A percentile compares a stretch with the other conserved stretches of the same genome.
Evolutionary conservation across 2,329 filamentous ascomycete species (phyloP).

Genomic region (Fusarium concolor): DNA sequence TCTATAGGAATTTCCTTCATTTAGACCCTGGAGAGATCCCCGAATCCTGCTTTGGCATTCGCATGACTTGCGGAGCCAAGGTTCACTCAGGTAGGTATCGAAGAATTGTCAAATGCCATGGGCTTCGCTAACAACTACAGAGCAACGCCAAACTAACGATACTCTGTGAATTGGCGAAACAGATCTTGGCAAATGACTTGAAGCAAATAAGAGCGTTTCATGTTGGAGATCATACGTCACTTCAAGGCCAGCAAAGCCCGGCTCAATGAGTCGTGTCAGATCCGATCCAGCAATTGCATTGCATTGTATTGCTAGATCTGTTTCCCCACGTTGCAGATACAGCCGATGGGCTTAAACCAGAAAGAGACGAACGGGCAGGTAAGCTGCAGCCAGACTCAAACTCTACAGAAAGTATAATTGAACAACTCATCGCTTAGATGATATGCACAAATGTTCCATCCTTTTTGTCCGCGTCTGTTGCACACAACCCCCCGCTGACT

Average conservation of each 20-base stretch:
- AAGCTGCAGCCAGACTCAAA: conserved; percentile 9
- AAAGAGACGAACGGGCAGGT: conserved; percentile 18
- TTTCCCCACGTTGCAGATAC: conserved; percentile 27
- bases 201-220: neutral
- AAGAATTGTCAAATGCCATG: neutral
- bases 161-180: neutral
- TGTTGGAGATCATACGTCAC: neutral
- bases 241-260: neutral
- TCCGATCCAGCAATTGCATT: conserved; percentile 15
- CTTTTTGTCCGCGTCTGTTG: neutral
- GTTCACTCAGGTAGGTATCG: neutral
- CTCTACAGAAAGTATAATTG: conserved; percentile 3
- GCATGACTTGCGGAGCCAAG: conserved; percentile 1
- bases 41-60: conserved; percentile 1
- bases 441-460: neutral
- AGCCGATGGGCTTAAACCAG: conserved; percentile 19
- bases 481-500: conserved; percentile 1
- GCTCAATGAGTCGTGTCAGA: conserved; percentile 23
- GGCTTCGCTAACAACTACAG: neutral
- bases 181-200: neutral
- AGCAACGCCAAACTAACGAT: neutral
- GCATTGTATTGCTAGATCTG: conserved; percentile 25
- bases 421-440: neutral
- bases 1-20: neutral
- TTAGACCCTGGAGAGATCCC: neutral